phyloP scores from a whole-genome alignment of 768 basidiomycete genomes.

The Mycena belliarum region DNA sequence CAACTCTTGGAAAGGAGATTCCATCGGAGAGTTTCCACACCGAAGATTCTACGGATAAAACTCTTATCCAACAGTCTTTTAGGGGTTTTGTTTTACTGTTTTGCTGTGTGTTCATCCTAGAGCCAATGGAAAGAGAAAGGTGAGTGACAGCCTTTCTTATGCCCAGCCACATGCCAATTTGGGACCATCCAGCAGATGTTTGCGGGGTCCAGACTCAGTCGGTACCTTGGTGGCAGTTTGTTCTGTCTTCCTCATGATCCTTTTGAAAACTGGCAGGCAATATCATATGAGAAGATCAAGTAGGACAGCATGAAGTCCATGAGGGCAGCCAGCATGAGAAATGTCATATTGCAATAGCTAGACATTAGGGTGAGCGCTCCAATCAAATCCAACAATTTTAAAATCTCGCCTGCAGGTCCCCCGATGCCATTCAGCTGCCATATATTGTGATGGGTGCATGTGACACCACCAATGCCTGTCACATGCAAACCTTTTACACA shows the following conservation, averaged over 20 bases:
- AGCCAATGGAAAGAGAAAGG: background rate
- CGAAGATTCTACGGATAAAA: too few relatives aligned
- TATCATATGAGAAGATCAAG: background rate
- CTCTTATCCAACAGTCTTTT: too few relatives aligned
- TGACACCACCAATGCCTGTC: slow-evolving; percentile 9
- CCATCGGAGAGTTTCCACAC: too few relatives aligned
- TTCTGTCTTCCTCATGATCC: background rate
- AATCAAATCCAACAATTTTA: too few relatives aligned
- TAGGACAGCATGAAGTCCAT: background rate
- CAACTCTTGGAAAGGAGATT: too few relatives aligned
- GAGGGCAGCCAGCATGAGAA: background rate
- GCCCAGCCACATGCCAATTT: background rate
- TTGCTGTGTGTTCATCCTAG: background rate
- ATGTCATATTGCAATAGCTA: background rate
- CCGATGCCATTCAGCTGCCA: slow-evolving; percentile 10
- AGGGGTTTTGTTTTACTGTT: background rate
- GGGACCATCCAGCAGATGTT: background rate
- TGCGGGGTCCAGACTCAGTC: background rate
- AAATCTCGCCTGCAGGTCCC: slow-evolving; percentile 19
- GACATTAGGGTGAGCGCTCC: too few relatives aligned
- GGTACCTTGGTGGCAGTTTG: background rate
- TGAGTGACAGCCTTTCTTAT: background rate
- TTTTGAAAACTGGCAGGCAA: background rate
- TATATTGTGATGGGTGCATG: slow-evolving; percentile 9
- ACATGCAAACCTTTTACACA: slow-evolving; percentile 1